These are phyloP conservation scores for Phytophthora capsici DNA, from an alignment of 352 stramenopile genomes.

Conservation along the genomic window DNA sequence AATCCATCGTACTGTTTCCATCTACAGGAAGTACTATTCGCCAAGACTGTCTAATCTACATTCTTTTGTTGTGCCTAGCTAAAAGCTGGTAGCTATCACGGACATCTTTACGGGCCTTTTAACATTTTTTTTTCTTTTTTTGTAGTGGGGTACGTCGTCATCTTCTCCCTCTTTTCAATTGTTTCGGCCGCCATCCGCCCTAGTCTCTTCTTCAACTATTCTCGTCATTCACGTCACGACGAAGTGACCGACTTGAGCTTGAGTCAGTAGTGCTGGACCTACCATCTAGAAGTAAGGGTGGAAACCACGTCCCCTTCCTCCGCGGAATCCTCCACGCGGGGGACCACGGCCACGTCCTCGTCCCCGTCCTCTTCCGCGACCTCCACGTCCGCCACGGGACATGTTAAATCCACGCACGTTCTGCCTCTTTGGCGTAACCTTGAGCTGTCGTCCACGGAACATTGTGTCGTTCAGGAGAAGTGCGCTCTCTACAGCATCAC, in stretches of 20 bases:
- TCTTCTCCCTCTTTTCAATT: conserved; percentile 41
- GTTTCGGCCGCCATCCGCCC: too few relatives aligned
- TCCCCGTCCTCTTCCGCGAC: conserved; percentile 54
- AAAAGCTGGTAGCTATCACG: conserved; percentile 12
- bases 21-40: too few relatives aligned
- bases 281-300: conserved; percentile 71
- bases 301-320: conserved; percentile 75
- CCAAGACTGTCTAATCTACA: conserved; percentile 33
- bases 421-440: conserved; percentile 88
- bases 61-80: conserved; percentile 12
- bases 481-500: conserved; percentile 88
- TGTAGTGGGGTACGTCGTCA: conserved; percentile 34
- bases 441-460: conserved; percentile 92
- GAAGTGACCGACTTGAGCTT: conserved; percentile 14
- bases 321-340: conserved; percentile 65
- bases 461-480: conserved; percentile 93
- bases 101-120: conserved; percentile 33
- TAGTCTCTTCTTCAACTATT: too few relatives aligned
- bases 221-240: too few relatives aligned
- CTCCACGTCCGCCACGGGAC: conserved; percentile 59
- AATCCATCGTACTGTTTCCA: too few relatives aligned
- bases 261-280: conserved; percentile 5
- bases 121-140: conserved; percentile 42
- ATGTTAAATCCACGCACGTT: conserved; percentile 87
- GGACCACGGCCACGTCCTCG: conserved; percentile 62